Evolutionary conservation across 371 early-diverging fungal species (phyloP).

Genomic region (Gilbertella persicaria): DNA sequence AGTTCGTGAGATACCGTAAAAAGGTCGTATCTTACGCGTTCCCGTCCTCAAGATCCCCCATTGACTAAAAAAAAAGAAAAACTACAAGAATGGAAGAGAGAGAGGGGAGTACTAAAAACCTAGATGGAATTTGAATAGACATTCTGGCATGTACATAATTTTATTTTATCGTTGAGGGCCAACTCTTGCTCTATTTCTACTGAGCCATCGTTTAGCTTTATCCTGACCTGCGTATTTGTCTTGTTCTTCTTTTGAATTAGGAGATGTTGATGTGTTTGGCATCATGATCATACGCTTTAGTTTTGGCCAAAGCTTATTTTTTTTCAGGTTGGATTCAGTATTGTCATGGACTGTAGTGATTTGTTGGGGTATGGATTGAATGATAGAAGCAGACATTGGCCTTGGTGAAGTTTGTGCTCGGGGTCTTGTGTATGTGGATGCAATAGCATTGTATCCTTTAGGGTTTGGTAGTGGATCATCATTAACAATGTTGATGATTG

Average conservation of each 20-base stretch:
- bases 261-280: conserved; percentile 3
- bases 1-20: conserved; percentile 39
- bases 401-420: conserved; percentile 20
- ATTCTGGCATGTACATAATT: conserved; percentile 7
- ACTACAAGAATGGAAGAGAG: not conserved
- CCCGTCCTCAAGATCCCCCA: conserved; percentile 51
- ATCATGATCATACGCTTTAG: conserved; percentile 32
- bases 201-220: conserved; percentile 20
- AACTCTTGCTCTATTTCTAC: conserved; percentile 26
- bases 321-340: not conserved
- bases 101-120: not conserved
- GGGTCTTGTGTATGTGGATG: conserved; percentile 14
- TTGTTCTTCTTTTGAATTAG: conserved; percentile 6
- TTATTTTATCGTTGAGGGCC: conserved; percentile 20
- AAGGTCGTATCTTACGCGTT: conserved; percentile 48
- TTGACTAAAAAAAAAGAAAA: conserved; percentile 15
- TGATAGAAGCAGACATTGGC: conserved; percentile 7
- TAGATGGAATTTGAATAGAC: conserved; percentile 12
- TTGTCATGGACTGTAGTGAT: not conserved
- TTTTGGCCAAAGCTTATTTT: conserved; percentile 33
- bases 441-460: conserved; percentile 25
- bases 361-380: conserved; percentile 4
- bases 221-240: conserved; percentile 2
- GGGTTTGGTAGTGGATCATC: conserved; percentile 28
- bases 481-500: conserved; percentile 38